These are phyloP conservation scores for Cinnamomum micranthum DNA, from an alignment of 164 flowering plant genomes.

Conservation along the genomic window DNA sequence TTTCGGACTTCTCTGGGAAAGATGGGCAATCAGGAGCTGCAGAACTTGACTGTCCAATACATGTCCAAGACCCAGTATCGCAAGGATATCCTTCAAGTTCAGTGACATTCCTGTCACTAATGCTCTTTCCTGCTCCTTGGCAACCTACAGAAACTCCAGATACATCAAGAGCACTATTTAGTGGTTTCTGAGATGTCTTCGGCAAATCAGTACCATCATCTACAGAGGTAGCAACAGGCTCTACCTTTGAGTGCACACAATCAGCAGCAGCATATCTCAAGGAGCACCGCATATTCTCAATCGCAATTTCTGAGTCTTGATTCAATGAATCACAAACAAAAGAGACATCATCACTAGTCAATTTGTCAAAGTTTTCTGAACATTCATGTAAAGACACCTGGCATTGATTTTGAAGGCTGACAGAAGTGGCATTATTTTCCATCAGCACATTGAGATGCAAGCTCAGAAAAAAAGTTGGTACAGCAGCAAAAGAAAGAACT, in stretches of 20 bases:
- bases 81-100: constrained; percentile 20
- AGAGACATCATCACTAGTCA: constrained; percentile 21
- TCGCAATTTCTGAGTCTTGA: constrained; percentile 15
- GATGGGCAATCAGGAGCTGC: constrained; percentile 18
- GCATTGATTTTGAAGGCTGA: constrained; percentile 29
- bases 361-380: constrained; percentile 16
- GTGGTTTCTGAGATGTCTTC: constrained; percentile 11
- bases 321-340: constrained; percentile 13
- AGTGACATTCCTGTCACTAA: constrained; percentile 4
- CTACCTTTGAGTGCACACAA: constrained; percentile 19
- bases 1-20: constrained; percentile 19
- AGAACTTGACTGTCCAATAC: constrained; percentile 14
- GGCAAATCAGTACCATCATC: constrained; percentile 21
- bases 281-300: constrained; percentile 13
- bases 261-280: constrained; percentile 18
- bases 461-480: constrained; percentile 57
- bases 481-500: constrained; percentile 59
- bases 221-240: constrained; percentile 17
- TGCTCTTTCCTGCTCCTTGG: constrained; percentile 18
- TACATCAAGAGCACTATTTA: constrained; percentile 14
- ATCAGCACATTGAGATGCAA: constrained; percentile 75
- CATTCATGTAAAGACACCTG: constrained; percentile 21
- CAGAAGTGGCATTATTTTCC: constrained; percentile 41
- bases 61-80: constrained; percentile 16
- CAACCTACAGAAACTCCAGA: constrained; percentile 25